These are phyloP conservation scores for Wallacemonas sp. DNA, from an alignment of 208 protist species.

Conservation along the genomic window DNA sequence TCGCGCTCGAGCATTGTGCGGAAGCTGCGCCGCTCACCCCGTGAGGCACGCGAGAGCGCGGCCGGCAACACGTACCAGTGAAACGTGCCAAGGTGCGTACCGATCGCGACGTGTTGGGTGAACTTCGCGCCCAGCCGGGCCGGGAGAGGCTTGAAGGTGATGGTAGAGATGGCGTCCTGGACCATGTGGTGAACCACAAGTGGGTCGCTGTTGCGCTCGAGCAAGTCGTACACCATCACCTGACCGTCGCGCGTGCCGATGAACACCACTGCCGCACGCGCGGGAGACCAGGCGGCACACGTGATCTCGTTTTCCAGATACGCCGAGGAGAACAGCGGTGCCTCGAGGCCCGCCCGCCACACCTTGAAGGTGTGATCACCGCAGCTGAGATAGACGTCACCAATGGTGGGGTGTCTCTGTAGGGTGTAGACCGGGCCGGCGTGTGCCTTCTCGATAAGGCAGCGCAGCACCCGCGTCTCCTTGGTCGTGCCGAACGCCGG, in stretches of 20 bases:
- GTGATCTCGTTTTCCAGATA: slow-evolving; percentile 50
- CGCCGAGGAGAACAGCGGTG: slow-evolving; percentile 79
- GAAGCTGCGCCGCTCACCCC: slow-evolving; percentile 76
- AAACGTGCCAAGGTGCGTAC: slow-evolving; percentile 83
- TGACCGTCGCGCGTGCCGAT: slow-evolving; percentile 82
- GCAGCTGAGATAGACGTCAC: slow-evolving; percentile 88
- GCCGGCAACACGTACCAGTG: slow-evolving; percentile 85
- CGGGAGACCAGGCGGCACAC: slow-evolving; percentile 86
- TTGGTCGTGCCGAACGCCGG: slow-evolving; percentile 57
- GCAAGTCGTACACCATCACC: slow-evolving; percentile 89
- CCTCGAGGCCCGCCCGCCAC: slow-evolving; percentile 72
- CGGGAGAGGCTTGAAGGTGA: slow-evolving; percentile 85
- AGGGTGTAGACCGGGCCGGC: slow-evolving; percentile 73
- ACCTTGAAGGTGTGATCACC: slow-evolving; percentile 88
- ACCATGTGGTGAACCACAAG: slow-evolving; percentile 85
- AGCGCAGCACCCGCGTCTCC: slow-evolving; percentile 60
- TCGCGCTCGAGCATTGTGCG: slow-evolving; percentile 86
- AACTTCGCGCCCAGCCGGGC: slow-evolving; percentile 29
- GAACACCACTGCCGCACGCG: slow-evolving; percentile 70
- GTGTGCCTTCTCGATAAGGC: slow-evolving; percentile 54
- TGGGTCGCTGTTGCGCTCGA: slow-evolving; percentile 88
- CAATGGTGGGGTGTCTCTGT: slow-evolving; percentile 80
- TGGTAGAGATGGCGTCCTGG: slow-evolving; percentile 86
- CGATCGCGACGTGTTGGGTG: slow-evolving; percentile 85
- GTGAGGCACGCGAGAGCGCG: slow-evolving; percentile 75